These are phyloP conservation scores for Lactarius psammicola DNA, from an alignment of 768 basidiomycete species.

Conservation along the genomic window DNA sequence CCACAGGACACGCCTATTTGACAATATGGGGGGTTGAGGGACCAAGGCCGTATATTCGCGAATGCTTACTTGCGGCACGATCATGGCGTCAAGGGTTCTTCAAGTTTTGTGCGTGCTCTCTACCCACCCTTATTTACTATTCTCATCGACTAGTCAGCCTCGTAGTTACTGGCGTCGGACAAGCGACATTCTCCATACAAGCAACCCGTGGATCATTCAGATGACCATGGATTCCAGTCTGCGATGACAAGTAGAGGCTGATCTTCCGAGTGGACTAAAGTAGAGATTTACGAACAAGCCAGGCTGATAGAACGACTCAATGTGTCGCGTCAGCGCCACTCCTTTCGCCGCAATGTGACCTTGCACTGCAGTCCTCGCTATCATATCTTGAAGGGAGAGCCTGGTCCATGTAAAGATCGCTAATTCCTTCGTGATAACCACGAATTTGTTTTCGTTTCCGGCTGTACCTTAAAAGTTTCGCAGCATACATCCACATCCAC, in stretches of 20 bases:
- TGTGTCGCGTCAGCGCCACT: slow-evolving; percentile 44
- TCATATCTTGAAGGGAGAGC: slow-evolving; percentile 97
- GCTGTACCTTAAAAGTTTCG: slow-evolving; percentile 93
- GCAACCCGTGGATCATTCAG: slow-evolving; percentile 96
- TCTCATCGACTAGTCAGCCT: slow-evolving; percentile 44
- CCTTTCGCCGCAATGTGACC: neutral
- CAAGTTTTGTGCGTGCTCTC: slow-evolving; percentile 54
- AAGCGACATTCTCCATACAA: slow-evolving; percentile 91
- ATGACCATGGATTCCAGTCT: slow-evolving; percentile 94
- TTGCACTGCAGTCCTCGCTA: slow-evolving; percentile 72
- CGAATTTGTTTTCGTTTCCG: slow-evolving; percentile 94
- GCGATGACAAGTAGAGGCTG: slow-evolving; percentile 93
- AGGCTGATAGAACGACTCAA: slow-evolving; percentile 89
- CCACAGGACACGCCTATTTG: slow-evolving; percentile 80
- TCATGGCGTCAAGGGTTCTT: slow-evolving; percentile 92
- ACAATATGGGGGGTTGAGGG: slow-evolving; percentile 88
- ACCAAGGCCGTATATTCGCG: slow-evolving; percentile 92
- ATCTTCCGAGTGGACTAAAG: slow-evolving; percentile 93
- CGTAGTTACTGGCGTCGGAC: slow-evolving; percentile 98
- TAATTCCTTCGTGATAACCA: slow-evolving; percentile 99
- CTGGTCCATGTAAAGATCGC: slow-evolving; percentile 97
- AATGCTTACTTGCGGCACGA: slow-evolving; percentile 88
- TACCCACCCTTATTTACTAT: neutral
- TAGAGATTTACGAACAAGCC: slow-evolving; percentile 98
- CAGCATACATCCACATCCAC: slow-evolving; percentile 98